Base-by-base conservation (phyloP, 1,284 basidiomycete genomes). In the Ceratobasidium sp. region DNA sequence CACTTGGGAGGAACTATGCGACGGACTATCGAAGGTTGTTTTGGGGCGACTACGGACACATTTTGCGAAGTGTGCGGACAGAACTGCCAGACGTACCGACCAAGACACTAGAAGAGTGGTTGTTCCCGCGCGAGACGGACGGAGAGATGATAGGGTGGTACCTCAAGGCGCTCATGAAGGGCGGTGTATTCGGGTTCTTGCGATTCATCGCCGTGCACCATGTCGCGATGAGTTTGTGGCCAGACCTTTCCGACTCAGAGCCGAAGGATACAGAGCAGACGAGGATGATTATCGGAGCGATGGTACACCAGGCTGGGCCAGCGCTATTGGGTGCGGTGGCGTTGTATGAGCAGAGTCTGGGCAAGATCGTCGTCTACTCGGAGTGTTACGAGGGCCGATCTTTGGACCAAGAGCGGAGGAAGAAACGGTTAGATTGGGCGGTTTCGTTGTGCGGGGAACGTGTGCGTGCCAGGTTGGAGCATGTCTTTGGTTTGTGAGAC, bases 11-110 rank as follows among this genome's bases (percentile, higher is more conserved):
- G 89, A 82, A 84, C n/a, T 96, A 95, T 81, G 85, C 94, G 1
- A 75, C 85, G 22, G 97, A 99, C 83, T 98, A 95, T 80, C 90
- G 97, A 63, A 90, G 90, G 76, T 88, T 92, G 74, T 82, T 99
- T 2, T 98, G 95, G 93, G 89, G 86, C 71, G 95, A 97, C 79
- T 93, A 89, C 81, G 87, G 84, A 45, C 91, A 89, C 79, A 82
- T 86, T 60, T 78, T 92, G 76, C 87, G 83, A 79, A 94, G 84
- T 66, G 86, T 90, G 67, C 88, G 85, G 62, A 88, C 84, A 7
- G 82, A 85, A 57, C 31, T 84, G 85, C 7, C 62, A n/a, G 51
- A 45, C 15, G 75, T 83, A 22, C 63, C 72, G 3, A 79, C 75
- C 22, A 82, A 78, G 0, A 86, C 88, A 64, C 75, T 92, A 0